Percentiles rank a stretch among this genome's conserved stretches.
Evolutionary conservation across 768 basidiomycete genomes (phyloP).

Genomic region (Agrocybe praecox): DNA sequence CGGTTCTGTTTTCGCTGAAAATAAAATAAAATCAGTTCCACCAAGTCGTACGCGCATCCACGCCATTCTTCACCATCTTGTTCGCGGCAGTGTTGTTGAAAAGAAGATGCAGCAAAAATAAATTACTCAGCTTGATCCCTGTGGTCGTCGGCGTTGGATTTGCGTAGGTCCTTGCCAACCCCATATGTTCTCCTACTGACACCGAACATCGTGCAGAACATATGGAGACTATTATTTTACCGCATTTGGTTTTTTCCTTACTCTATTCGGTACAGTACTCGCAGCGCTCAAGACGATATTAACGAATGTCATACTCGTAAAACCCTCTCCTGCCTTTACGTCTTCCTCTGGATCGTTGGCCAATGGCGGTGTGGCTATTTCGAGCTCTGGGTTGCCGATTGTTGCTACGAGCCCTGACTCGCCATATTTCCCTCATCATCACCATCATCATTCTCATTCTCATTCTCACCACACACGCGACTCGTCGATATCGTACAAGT

Average conservation of each 20-base stretch:
- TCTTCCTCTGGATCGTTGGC: neutral
- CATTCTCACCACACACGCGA: conserved; percentile 35
- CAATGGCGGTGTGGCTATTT: neutral
- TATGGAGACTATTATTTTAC: conserved; percentile 97
- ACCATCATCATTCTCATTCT: too few relatives aligned
- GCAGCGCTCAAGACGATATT: conserved; percentile 94
- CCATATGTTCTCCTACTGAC: neutral
- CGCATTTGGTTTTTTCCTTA: conserved; percentile 79
- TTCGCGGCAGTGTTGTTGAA: conserved; percentile 74
- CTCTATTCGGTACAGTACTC: conserved; percentile 86
- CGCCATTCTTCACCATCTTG: conserved; percentile 89
- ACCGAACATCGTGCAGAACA: conserved; percentile 52
- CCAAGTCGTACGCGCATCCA: conserved; percentile 92
- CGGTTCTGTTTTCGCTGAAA: too few relatives aligned
- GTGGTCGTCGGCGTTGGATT: conserved; percentile 91
- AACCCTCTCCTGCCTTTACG: conserved; percentile 11
- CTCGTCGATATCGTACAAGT: neutral
- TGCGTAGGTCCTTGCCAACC: conserved; percentile 56
- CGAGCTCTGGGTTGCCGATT: neutral
- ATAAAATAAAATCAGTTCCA: conserved; percentile 67
- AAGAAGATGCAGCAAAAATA: conserved; percentile 57
- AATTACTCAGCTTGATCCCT: conserved; percentile 75
- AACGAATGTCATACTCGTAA: conserved; percentile 67
- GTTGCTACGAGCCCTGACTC: neutral
- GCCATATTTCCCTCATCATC: neutral